Percentiles rank a stretch among this genome's conserved stretches.
These are phyloP conservation scores for Whalleya microplaca DNA, from an alignment of 2,329 filamentous ascomycete genomes.

Conservation along the genomic window DNA sequence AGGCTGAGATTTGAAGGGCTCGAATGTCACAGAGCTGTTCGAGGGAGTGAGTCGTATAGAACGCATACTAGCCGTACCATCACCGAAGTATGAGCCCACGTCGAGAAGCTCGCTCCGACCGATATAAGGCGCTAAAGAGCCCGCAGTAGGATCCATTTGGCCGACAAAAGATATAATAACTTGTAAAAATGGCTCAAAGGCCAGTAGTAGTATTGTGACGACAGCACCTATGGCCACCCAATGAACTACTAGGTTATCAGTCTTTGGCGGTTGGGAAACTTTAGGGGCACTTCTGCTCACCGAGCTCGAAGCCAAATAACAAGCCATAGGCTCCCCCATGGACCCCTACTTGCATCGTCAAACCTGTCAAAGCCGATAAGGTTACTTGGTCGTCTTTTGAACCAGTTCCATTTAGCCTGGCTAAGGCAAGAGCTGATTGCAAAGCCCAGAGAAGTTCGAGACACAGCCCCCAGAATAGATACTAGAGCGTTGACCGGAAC, in stretches of 20 bases:
- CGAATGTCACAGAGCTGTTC: constrained; percentile 1
- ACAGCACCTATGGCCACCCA: constrained; percentile 21
- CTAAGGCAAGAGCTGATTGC: constrained; percentile 29
- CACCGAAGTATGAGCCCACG: constrained; percentile 11
- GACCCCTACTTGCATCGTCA: constrained; percentile 32
- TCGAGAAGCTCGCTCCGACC: constrained; percentile 13
- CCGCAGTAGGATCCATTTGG: not conserved
- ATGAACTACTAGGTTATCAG: constrained; percentile 13
- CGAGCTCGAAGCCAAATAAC: constrained; percentile 19
- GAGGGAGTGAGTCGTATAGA: constrained; percentile 4
- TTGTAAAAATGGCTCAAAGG: constrained; percentile 26
- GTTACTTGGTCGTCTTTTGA: constrained; percentile 17
- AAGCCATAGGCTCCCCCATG: constrained; percentile 29
- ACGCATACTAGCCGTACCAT: not conserved
- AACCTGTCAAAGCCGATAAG: constrained; percentile 28
- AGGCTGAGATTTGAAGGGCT: constrained; percentile 30
- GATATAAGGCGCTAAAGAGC: constrained; percentile 1
- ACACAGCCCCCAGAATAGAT: constrained; percentile 23
- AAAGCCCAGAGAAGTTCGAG: constrained; percentile 25
- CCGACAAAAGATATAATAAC: constrained; percentile 25
- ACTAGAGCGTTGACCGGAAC: constrained; percentile 25
- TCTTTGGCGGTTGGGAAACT: not conserved
- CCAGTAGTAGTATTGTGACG: constrained; percentile 19
- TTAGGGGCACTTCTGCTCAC: constrained; percentile 19
- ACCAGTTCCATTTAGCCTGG: constrained; percentile 33